Base-by-base conservation (phyloP, 805 yeast species). In the Wickerhamomyces ciferrii region DNA sequence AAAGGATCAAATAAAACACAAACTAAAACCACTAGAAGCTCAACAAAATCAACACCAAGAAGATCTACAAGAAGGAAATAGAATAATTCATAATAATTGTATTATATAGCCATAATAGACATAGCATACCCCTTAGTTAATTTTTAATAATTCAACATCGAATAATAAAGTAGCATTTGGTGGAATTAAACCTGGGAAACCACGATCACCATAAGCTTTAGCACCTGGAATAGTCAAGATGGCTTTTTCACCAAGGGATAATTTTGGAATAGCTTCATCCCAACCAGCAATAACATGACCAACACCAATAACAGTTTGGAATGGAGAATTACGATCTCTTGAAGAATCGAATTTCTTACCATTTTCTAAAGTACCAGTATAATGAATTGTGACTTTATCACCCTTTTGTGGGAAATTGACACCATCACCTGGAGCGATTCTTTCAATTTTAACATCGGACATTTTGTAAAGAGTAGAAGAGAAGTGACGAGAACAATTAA, bases 271-370 rank as follows among this genome's bases (percentile, higher is more conserved):
- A 52, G 91, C 96, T 62, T 81, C 87, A 63, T 91, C 97, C 97
- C 97, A 92, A 56, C 97, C 98, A 65, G 82, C 81, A 72, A 92
- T 92, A 56, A 92, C 97, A 72, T 86, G 96, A 54, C 97, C 97
- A 55, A 87, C 96, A 68, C 98, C 97, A 65, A 92, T 88, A 70
- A 75, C 72, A 68, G 96, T 86, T 69, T 88, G 92, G 83, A 92
- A 92, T 55, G 98, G 97, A 69, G 85, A 81, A 63, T 94, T 94
- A 73, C 97, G 84, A 76, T 89, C 96, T 59, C 90, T 79, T 47
- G 97, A 90, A 45, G 97, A 88, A 70, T 92, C 98, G 66, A 92
- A 92, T 72, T 88, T 88, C 75, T 87, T 89, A 61, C 98, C 98
- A 69, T 87, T 87, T 70, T 88, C 96, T 64, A 92, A 78, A 48